Percentiles rank a stretch among this genome's conserved stretches.
phyloP scores from a whole-genome alignment of 495 filamentous ascomycete genomes.

The Pyronema domesticum region DNA sequence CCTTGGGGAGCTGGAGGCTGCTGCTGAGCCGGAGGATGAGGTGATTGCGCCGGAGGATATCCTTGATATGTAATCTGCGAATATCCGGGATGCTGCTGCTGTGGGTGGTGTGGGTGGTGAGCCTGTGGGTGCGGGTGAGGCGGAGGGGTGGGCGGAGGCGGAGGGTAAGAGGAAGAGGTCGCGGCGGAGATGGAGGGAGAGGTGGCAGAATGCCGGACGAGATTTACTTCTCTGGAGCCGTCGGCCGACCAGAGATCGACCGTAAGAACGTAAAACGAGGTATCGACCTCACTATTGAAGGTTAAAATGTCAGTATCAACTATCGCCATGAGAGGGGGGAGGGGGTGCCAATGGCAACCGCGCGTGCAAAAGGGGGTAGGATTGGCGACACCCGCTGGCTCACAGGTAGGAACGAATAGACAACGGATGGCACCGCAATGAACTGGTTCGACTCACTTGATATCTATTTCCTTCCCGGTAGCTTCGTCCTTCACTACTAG shows the following conservation, averaged over 20 bases:
- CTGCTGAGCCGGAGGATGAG: slow-evolving; percentile 16
- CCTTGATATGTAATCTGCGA: slow-evolving; percentile 28
- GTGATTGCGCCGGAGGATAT: slow-evolving; percentile 20
- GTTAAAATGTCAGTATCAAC: slow-evolving; percentile 7
- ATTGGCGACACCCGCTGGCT: background rate
- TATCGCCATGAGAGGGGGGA: background rate
- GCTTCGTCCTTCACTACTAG: slow-evolving; percentile 62
- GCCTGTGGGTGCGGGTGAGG: slow-evolving; percentile 27
- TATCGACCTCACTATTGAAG: slow-evolving; percentile 48
- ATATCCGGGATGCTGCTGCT: slow-evolving; percentile 28
- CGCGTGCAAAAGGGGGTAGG: background rate
- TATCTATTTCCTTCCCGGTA: slow-evolving; percentile 74
- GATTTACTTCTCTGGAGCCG: slow-evolving; percentile 75
- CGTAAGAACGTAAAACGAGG: slow-evolving; percentile 76
- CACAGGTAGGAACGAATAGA: background rate
- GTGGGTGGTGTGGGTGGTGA: slow-evolving; percentile 26
- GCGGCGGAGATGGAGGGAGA: slow-evolving; percentile 81
- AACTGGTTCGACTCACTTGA: slow-evolving; percentile 46
- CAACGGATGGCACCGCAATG: background rate
- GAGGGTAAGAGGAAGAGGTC: slow-evolving; percentile 55
- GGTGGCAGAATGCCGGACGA: slow-evolving; percentile 72
- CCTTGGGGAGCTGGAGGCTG: slow-evolving; percentile 26
- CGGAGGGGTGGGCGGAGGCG: slow-evolving; percentile 26
- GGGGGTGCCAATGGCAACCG: background rate
- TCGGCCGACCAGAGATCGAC: slow-evolving; percentile 85